Evolutionary conservation across 2,329 filamentous ascomycete genomes (phyloP), one percentile per base, ranked within the genome.

Genomic region (Colletotrichum sp.): DNA sequence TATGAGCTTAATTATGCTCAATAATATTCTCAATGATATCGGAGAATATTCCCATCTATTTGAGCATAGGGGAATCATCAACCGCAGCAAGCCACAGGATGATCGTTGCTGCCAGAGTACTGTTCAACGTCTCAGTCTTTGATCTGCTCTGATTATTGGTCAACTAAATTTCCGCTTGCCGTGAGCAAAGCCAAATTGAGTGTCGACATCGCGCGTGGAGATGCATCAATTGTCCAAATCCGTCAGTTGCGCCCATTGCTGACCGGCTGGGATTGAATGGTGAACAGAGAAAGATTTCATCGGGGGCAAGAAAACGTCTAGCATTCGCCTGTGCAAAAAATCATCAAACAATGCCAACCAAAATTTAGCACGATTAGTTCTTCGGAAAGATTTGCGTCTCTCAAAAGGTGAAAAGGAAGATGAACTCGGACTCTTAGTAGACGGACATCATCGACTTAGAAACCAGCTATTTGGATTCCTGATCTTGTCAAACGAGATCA

Each of bases 371-470:
- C 10, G 10, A 52, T 13, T 13, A 21, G 10, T 24, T 52, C 12
- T 21, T 52, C n/a, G 4, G 10, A 21, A 21, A 13, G 1, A 21
- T 52, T 48, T 21, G 43, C 12, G 43, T 52, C n/a, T 13, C 10
- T 52, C 6, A 12, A 52, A 48, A 21, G 39, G 18, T n/a, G 2
- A 10, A 2, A 48, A 48, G 43, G n/a, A 21, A 13, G 18, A 48
- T 7, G 10, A 21, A 7, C 1, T 52, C 10, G 1, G 1, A 21
- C 6, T 52, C 6, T 3, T 1, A 7, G 43, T 21, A 52, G 4
- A 21, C 6, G 43, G 43, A 21, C 43, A 13, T 13, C 43, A 7
- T 48, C 18, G n/a, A 7, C n/a, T 21, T 13, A 4, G n/a, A 52
- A 21, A 52, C 43, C 43, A 21, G n/a, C n/a, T 21, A 21, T 13